These are phyloP conservation scores for Talaromyces stipitatus DNA, from an alignment of 495 filamentous ascomycete genomes.

Conservation along the genomic window DNA sequence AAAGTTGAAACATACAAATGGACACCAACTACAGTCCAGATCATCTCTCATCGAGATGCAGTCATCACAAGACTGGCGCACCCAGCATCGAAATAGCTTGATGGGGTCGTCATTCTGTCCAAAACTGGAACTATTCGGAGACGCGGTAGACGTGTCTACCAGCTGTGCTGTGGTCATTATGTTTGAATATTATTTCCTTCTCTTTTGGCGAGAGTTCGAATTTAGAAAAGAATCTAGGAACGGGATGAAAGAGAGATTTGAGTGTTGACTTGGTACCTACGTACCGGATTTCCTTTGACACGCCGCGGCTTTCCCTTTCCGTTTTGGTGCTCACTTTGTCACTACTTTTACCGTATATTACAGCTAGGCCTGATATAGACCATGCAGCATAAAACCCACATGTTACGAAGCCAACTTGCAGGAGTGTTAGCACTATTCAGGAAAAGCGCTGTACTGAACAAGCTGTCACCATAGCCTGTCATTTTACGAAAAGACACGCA, in stretches of 20 bases:
- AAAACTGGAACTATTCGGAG: neutral
- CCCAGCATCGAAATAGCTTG: slow-evolving; percentile 27
- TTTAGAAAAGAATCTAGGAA: neutral
- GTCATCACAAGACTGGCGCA: slow-evolving; percentile 35
- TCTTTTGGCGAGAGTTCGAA: neutral
- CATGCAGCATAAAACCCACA: no score
- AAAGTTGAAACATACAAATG: slow-evolving; percentile 35
- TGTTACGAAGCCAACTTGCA: no score
- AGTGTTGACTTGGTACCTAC: no score
- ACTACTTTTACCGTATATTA: no score
- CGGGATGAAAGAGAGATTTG: neutral
- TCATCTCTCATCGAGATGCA: slow-evolving; percentile 26
- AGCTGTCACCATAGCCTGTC: no score
- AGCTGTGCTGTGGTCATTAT: neutral
- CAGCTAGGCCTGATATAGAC: no score
- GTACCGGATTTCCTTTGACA: no score
- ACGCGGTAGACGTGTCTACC: neutral
- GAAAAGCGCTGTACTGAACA: no score
- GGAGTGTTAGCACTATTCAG: no score
- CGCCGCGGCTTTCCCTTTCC: no score
- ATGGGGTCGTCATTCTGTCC: slow-evolving; percentile 2
- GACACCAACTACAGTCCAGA: slow-evolving; percentile 46
- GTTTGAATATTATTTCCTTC: neutral
- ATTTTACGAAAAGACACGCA: no score
- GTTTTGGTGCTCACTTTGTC: no score